These are phyloP conservation scores for Candida broadrunensis DNA, from an alignment of 805 yeast genomes.

Conservation along the genomic window DNA sequence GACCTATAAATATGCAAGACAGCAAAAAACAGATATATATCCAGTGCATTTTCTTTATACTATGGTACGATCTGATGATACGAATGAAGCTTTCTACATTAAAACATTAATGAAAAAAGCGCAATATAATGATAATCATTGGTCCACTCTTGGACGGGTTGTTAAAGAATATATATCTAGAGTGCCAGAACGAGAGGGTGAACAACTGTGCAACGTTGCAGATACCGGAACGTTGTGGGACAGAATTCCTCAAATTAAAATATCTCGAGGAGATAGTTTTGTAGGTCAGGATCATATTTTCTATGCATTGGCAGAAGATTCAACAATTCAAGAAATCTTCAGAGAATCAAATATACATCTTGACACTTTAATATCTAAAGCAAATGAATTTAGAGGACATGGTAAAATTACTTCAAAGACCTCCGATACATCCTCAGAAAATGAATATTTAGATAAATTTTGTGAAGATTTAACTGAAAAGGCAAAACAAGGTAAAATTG, in stretches of 20 bases:
- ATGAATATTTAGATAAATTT: constrained; percentile 83
- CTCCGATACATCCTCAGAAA: constrained; percentile 84
- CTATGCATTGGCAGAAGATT: constrained; percentile 79
- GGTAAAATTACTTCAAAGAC: constrained; percentile 89
- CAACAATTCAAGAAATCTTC: constrained; percentile 63
- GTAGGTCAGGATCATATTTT: constrained; percentile 93
- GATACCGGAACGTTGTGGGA: constrained; percentile 72
- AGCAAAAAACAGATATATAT: too few species aligned
- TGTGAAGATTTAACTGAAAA: constrained; percentile 91
- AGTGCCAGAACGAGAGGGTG: constrained; percentile 79
- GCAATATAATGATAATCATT: constrained; percentile 86
- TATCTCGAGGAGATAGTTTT: constrained; percentile 85
- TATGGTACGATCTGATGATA: constrained; percentile 65
- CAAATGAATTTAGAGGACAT: constrained; percentile 79
- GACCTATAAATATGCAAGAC: too few species aligned
- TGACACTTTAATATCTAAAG: constrained; percentile 74
- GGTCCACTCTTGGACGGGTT: constrained; percentile 71
- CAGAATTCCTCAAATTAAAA: constrained; percentile 73
- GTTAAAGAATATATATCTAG: constrained; percentile 82
- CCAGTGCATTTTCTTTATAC: constrained; percentile 95
- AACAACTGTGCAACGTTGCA: constrained; percentile 71
- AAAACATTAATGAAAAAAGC: constrained; percentile 83
- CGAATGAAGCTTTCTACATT: constrained; percentile 52
- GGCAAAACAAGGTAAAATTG: constrained; percentile 92
- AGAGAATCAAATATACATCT: constrained; percentile 68